Base-by-base conservation (phyloP, 768 basidiomycete genomes). In the Lactarius quietus region DNA sequence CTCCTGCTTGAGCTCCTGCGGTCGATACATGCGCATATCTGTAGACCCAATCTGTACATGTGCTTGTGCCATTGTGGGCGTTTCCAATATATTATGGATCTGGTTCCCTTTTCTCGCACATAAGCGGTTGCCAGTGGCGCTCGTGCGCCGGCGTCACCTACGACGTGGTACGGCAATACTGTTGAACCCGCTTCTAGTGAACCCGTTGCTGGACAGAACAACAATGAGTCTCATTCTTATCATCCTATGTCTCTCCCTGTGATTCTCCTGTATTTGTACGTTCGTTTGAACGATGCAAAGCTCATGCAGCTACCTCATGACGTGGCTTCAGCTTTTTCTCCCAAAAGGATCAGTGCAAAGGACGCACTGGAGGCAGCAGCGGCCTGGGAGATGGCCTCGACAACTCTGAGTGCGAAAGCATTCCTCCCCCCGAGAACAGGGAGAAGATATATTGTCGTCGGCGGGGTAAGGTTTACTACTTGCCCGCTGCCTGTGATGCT, bases 381-480 rank as follows among this genome's bases (percentile, higher is more conserved):
- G 14, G 61, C 72, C 26, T 72, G 85, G n/a, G 72, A 69, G 4
- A 70, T 73, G 14, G 63, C 67, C 1, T 77, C 80, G 9, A 62
- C 67, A 2, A 77, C 80, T 67, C 70, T 79, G 60, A 70, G 75
- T 36, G 75, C 79, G 43, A 68, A 77, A 8, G 77, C 81, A 52
- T 78, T 85, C 62, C 73, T 90, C 31, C 87, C 88, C 6, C 84
- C 84, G 3, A 86, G 79, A 73, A 92, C 90, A 0, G 89, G 88
- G 23, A 80, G 90, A 62, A 79, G 85, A 57, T 92, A 92, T 72
- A 89, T 92, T 64, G 80, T 92, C 5, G 81, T 89, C 41, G 90
- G 90, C 62, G 90, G 90, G 69, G 88, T 89, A 72, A 67, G 83
- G 82, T 28, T 17, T 26, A 20, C 51, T 28, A 9, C n/a, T 20